Base-by-base conservation (phyloP, 495 filamentous ascomycete species). In the Aspergillus coremiiformis region DNA sequence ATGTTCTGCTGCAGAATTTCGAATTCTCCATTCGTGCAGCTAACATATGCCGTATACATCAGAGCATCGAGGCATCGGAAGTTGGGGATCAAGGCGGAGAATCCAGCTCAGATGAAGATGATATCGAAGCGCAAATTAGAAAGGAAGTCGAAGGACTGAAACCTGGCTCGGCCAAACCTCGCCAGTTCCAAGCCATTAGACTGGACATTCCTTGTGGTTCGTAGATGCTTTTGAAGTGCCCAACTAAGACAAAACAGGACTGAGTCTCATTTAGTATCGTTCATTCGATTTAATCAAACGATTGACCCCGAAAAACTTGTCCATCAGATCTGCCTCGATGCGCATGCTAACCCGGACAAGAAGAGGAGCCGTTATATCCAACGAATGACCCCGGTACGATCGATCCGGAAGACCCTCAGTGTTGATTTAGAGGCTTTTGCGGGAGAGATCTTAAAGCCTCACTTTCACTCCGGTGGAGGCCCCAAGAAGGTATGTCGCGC, bases 221-320 rank as follows among this genome's bases (percentile, higher is more conserved):
- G 81, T 71, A 41, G 17, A 44, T 22, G 39, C 55, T 47, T 51
- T 87, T 19, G 85, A 87, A 66, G 78, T 81, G 23, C 75, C 44
- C 84, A 78, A 33, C 71, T 66, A 39, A 54, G 11, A 9, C 14
- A 9, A 35, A 24, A 2, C 22, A 8, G 45, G 44, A 29, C 58
- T 71, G 52, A 68, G 35, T 6, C 20, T 51, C n/a, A 3, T n/a
- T 15, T 37, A 74, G 73, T 77, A 17, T 60, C 61, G 26, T 74
- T 74, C 35, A 63, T 73, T 33, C 66, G 70, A 49, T 62, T 74
- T 9, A 69, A 74, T 49, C 68, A 77, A 20, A 88, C 91, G 7
- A 75, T 96, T 29, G 84, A 95, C 41, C 90, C 93, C 0, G 85
- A 92, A 4, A 71, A 81, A 48, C 79, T 97, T 58, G 89, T 94